Evolutionary conservation across 257 asterid genomes (phyloP), one percentile per base, ranked within the genome.

Genomic region (Dorcoceras hygrometricum): DNA sequence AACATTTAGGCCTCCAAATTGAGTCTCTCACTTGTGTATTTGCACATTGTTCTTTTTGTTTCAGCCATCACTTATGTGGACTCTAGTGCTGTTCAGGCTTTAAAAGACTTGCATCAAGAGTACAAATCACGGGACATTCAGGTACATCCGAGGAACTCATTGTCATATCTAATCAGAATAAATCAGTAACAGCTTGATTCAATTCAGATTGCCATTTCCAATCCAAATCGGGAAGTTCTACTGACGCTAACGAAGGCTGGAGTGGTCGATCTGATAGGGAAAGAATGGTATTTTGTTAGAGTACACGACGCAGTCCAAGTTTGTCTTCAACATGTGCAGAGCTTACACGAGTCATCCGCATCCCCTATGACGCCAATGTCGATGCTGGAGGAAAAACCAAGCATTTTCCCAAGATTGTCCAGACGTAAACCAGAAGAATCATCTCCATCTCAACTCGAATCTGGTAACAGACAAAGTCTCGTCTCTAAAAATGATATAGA

Each of bases 291-390:
- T 70, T 92, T 92, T 28, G 98, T 92, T 23, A 83, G 98, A 67
- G 91, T 89, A 23, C 98, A 89, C 3, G 98, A 92, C 34, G 97
- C 98, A 6, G 96, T 92, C 68, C 98, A 89, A 87, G 82, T 89
- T 65, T 92, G 98, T 74, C 81, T 85, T 60, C 96, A 82, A 62
- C 86, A 76, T 43, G 97, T 88, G 16, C 95, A 81, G 75, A 78
- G 82, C 69, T 68, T 81, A 69, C 83, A 59, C 1, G 84, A 71
- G 50, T 69, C 43, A 4, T 43, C 51, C 16, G 19, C 51, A 11
- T 68, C 82, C 39, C 77, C 89, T 8, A 69, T 68, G 74, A 71
- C 75, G 22, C 81, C 65, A 23, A 74, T 85, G 46, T 57, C 75
- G 8, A 55, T 67, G 62, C 68, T 71, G 67, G 89, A 86, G 23